Percentiles rank a stretch among this genome's conserved stretches.
Conservation (phyloP, 2,329 filamentous ascomycete species). For the Aspergillus clavatus region DNA sequence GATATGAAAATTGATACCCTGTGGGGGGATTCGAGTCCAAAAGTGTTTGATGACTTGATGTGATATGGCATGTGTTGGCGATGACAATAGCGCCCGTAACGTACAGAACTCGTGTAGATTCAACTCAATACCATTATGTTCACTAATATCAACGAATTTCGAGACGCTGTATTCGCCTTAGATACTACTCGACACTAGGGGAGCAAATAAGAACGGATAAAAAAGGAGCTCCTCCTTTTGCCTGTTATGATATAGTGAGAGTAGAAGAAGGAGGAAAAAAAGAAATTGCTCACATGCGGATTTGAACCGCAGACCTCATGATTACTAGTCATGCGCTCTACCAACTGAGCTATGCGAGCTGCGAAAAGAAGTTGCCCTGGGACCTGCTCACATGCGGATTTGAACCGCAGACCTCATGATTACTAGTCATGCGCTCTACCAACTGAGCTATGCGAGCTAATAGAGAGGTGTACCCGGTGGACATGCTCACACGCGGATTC, state of each 20-base stretch:
- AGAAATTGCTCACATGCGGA: too few relatives aligned
- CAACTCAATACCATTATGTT: not conserved
- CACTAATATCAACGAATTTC: not conserved
- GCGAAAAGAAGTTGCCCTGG: constrained; percentile 5
- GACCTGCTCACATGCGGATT: constrained; percentile 30
- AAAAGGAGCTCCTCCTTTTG: too few relatives aligned
- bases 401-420: constrained; percentile 36
- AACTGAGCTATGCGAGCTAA: not conserved
- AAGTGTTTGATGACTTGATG: not conserved
- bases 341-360: not conserved
- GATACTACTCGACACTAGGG: too few relatives aligned
- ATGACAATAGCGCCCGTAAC: not conserved
- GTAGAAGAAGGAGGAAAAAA: not conserved
- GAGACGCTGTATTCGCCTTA: not conserved
- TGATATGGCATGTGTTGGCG: constrained; percentile 2
- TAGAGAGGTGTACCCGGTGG: constrained; percentile 6
- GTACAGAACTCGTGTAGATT: not conserved
- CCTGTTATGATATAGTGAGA: too few relatives aligned
- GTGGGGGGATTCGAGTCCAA: not conserved
- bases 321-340: too few relatives aligned
- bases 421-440: constrained; percentile 38
- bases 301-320: not conserved
- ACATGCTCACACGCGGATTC: constrained; percentile 30
- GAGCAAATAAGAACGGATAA: too few relatives aligned
- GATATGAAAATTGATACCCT: not conserved